Base-by-base conservation (phyloP, 2,329 filamentous ascomycete species). In the Raffaelea deltoideospora region DNA sequence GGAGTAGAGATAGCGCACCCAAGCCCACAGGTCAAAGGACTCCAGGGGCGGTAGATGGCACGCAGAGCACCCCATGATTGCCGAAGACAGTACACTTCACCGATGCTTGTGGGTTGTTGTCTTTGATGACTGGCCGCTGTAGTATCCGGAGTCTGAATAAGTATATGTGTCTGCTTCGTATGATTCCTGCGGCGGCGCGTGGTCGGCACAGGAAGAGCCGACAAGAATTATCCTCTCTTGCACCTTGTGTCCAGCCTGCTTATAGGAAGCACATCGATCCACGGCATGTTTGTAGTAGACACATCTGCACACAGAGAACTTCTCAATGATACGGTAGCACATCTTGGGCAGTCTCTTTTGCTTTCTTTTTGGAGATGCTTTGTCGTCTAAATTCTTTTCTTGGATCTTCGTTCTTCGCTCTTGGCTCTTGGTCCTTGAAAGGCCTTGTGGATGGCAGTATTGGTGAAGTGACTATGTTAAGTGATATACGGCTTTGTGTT, bases 241-340 rank as follows among this genome's bases (percentile, higher is more conserved):
- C 39, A 87, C 63, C 32, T 50, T 49, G 51, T 94, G 86, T 33
- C 79, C 79, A 34, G 73, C 71, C 41, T 79, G 76, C 42, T 79
- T 81, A 53, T 85, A 84, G 26, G 73, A 66, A 34, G 75, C 65
- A 54, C 86, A 94, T 42, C 81, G 79, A 52, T 94, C 86, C 48
- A 94, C 69, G 33, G 82, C 76, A 55, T 94, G 87, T 51, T 79
- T 70, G 64, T 88, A 84, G 65, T 94, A 92, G 48, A 88, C 68
- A 60, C 86, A 94, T 45, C 76, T 72, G 67, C 86, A 94, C 38
- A 79, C 82, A 38, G 85, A 77, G 64, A 86, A 94, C 41, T 83
- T 69, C 58, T 94, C 86, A 49, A 88, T 65, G 43, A 94, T 61
- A 60, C 87, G 82, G 52, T 84, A 87, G 53, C 86, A 94, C 86